These are phyloP conservation scores for Solanum pimpinellifolium DNA, from an alignment of 257 asterid genomes.

Conservation along the genomic window DNA sequence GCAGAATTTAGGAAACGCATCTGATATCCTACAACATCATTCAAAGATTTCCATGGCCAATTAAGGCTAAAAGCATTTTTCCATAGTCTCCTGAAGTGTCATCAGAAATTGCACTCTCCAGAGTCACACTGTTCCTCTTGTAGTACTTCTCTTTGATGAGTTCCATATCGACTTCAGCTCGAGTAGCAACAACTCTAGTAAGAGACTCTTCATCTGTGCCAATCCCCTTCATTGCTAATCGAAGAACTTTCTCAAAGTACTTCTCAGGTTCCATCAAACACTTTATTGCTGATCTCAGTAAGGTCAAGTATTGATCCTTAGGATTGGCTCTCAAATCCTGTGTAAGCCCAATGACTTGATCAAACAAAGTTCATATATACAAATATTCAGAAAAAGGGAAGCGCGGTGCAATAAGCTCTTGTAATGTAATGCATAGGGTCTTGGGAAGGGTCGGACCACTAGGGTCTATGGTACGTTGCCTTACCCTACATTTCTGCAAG, in stretches of 20 bases:
- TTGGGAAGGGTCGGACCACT: background rate
- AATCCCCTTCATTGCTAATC: constrained; percentile 36
- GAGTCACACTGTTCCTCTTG: constrained; percentile 49
- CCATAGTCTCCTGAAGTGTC: constrained; percentile 78
- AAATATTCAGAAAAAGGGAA: background rate
- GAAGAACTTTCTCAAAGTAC: constrained; percentile 59
- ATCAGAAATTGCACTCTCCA: constrained; percentile 43
- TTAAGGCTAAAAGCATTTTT: constrained; percentile 54
- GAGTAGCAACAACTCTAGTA: constrained; percentile 65
- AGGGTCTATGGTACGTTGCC: background rate
- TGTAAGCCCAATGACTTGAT: background rate
- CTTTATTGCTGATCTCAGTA: constrained; percentile 61
- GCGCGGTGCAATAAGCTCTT: background rate
- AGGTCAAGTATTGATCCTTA: constrained; percentile 36
- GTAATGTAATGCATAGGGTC: background rate
- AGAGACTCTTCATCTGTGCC: constrained; percentile 81
- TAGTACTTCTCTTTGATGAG: constrained; percentile 57
- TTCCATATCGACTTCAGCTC: constrained; percentile 64
- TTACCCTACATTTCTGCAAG: background rate
- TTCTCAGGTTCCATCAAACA: constrained; percentile 68
- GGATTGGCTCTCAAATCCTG: constrained; percentile 61
- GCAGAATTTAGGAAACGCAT: background rate
- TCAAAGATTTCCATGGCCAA: constrained; percentile 35
- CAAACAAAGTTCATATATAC: background rate
- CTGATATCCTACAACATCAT: background rate